Base-by-base conservation (phyloP, 306 rosid genomes). In the Cyclanthera cordifolia region DNA sequence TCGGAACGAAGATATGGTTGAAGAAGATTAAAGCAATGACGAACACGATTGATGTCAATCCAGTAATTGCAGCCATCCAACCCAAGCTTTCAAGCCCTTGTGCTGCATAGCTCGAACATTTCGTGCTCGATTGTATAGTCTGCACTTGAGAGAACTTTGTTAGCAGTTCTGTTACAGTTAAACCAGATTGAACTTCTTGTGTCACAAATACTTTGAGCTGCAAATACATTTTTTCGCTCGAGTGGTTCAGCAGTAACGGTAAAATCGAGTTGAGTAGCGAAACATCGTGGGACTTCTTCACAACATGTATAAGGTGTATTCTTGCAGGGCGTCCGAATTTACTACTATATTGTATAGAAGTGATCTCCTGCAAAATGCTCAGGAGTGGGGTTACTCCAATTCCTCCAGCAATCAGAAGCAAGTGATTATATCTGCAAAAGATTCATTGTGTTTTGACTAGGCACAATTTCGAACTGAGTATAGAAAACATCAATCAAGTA, bases 321-420 rank as follows among this genome's bases (percentile, higher is more conserved):
- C 80, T 80, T 3, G 84, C 74, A 11, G 88, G 89, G 74, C 77
- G 48, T 69, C 75, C 37, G 27, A 59, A 67, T 57, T 53, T 70
- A 72, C 73, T 50, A 49, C 73, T 48, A 32, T 65, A 72, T 39
- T 43, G 67, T 66, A 76, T 59, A 17, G 90, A 82, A 73, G 78
- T 74, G 57, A 78, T 74, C 78, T 93, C 96, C 41, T 82, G 83
- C 75, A 93, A 73, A 77, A 89, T 80, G 85, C 98, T 93, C 64
- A 86, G 83, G 83, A 87, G 81, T 49, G 96, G 94, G 71, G 98
- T 86, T 77, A 93, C 72, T 63, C 95, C 98, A 65, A 88, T 87
- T 74, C 96, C 98, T 65, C 98, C 95, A 5, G 94, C 96, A 60
- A 93, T 73, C 70, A 87, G 77, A 77, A 87, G 79, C 60, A 93